Evolutionary conservation across 2,329 filamentous ascomycete species (phyloP).

Genomic region (Diplodia seriata): DNA sequence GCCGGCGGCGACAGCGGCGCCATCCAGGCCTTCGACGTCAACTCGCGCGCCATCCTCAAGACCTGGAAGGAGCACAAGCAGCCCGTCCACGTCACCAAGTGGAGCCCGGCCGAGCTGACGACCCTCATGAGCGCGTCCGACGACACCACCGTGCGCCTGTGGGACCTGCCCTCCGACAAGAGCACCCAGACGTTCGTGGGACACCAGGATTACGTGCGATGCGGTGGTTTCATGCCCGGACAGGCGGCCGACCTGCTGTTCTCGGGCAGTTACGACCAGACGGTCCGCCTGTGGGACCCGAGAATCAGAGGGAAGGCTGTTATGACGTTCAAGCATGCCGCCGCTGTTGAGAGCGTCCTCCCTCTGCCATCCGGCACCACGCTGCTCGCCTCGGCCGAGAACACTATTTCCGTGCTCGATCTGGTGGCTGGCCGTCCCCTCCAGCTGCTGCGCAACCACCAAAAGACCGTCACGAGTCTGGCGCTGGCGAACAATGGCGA

Average conservation of each 20-base stretch:
- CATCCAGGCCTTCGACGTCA: constrained; percentile 94
- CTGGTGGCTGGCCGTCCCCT: constrained; percentile 88
- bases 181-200: constrained; percentile 81
- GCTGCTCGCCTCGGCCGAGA: constrained; percentile 82
- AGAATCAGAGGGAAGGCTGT: constrained; percentile 69
- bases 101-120: constrained; percentile 88
- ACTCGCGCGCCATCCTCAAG: constrained; percentile 87
- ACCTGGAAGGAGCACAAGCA: constrained; percentile 96
- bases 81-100: constrained; percentile 89
- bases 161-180: constrained; percentile 85
- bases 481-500: constrained; percentile 80
- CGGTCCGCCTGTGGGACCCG: constrained; percentile 92
- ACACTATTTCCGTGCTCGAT: constrained; percentile 88
- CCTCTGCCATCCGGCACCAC: constrained; percentile 86
- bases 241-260: constrained; percentile 75
- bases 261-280: constrained; percentile 93
- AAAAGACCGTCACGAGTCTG: constrained; percentile 94
- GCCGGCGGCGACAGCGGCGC: constrained; percentile 90
- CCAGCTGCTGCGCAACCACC: constrained; percentile 88
- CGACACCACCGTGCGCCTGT: constrained; percentile 89
- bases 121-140: constrained; percentile 88
- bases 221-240: constrained; percentile 82
- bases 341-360: constrained; percentile 86
- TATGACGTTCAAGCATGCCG: constrained; percentile 95
- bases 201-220: constrained; percentile 91